Base-by-base conservation (phyloP, 306 rosid genomes). In the Styphnolobium japonicum region DNA sequence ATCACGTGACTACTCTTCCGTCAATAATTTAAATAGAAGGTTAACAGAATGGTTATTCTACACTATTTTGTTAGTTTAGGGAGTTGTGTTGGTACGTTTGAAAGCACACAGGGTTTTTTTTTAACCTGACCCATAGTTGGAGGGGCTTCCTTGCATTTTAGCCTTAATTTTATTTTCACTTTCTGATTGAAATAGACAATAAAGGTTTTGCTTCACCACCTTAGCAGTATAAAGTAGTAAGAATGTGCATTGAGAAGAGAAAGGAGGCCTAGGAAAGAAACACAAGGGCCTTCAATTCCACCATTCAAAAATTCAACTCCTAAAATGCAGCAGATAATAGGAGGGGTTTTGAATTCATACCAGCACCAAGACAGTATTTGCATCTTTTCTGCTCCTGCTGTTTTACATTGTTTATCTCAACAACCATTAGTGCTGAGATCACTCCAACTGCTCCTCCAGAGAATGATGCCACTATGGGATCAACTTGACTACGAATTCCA, bases 371-470 rank as follows among this genome's bases (percentile, higher is more conserved):
- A 86, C 98, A 95, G 79, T 95, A 95, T 83, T 92, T 95, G 85
- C 98, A 95, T 87, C 98, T 87, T 83, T 95, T 95, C 61, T 90
- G 94, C 88, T 95, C 98, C 88, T 95, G 98, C 82, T 73, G 96
- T 69, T 92, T 93, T 56, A 92, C 98, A 73, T 95, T 95, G 91
- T 95, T 95, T 70, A 91, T 89, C 88, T 95, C 98, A 79, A 95
- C 98, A n/a, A 95, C 89, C 98, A 95, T 95, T 68, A 95, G 67
- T 62, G 98, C 96, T 2, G 98, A 95, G 71, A 95, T 91, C 67
- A 95, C 98, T 36, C 98, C 98, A 45, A 92, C 98, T 52, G 98
- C 97, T 79, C 98, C 98, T 77, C 98, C 98, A 11, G 98, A 95
- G 87, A 95, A 95, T 25, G 98, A 95, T 57, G 98, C 98, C 46